Evolutionary conservation across 2,329 filamentous ascomycete genomes (phyloP).

Genomic region (Aphanocladium album): DNA sequence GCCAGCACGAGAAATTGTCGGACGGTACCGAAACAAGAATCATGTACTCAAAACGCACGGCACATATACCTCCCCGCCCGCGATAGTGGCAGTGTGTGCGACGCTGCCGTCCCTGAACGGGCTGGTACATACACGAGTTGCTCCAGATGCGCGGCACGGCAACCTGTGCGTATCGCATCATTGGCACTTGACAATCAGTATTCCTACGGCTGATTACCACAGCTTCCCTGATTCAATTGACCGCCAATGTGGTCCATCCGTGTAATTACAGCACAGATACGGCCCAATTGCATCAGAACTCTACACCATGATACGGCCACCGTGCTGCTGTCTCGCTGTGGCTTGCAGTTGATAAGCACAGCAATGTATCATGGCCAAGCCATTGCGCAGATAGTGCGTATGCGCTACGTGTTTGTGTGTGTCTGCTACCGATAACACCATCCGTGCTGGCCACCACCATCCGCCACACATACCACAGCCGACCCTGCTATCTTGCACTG

Average conservation of each 20-base stretch:
- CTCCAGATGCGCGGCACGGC: background rate
- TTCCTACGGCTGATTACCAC: background rate
- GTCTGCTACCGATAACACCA: constrained; percentile 7
- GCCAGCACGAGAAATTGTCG: constrained; percentile 7
- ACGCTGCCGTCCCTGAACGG: background rate
- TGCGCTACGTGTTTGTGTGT: background rate
- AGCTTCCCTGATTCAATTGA: background rate
- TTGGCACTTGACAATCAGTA: background rate
- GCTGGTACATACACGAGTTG: background rate
- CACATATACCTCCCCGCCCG: background rate
- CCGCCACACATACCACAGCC: too few species aligned
- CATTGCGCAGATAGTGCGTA: background rate
- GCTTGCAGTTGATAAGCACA: constrained; percentile 7
- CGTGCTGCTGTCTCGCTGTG: background rate
- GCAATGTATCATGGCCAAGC: constrained; percentile 1
- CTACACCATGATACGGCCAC: background rate
- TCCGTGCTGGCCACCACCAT: background rate
- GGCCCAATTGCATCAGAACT: background rate
- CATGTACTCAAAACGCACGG: background rate
- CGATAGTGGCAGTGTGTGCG: background rate
- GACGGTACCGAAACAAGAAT: background rate
- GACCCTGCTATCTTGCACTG: background rate
- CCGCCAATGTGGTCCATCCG: background rate
- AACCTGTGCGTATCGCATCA: background rate
- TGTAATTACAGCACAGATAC: background rate